Conservation (phyloP, 2,329 filamentous ascomycete species). For the Fusarium verrucosum region DNA sequence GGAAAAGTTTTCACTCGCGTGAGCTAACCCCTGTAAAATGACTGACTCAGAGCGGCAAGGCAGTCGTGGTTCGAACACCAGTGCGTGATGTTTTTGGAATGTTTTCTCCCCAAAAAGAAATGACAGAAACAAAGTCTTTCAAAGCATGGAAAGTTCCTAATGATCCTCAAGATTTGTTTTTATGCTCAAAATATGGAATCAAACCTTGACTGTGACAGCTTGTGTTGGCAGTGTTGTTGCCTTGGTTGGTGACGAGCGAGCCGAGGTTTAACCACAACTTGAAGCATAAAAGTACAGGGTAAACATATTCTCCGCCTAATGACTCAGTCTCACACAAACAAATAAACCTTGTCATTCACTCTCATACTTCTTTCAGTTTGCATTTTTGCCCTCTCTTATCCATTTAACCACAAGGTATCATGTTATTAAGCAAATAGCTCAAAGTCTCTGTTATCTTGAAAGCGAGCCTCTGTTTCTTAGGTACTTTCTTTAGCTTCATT, state of each 20-base stretch:
- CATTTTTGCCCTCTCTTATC: no score
- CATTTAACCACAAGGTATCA: no score
- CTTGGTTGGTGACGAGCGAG: not conserved
- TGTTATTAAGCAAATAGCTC: no score
- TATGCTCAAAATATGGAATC: not conserved
- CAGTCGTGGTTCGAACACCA: constrained; percentile 43
- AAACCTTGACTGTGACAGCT: not conserved
- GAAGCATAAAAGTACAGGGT: not conserved
- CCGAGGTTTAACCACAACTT: not conserved
- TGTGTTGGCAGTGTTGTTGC: not conserved
- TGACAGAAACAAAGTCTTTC: rapidly evolving
- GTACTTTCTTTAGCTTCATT: no score
- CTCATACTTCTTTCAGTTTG: no score
- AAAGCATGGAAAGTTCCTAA: not conserved
- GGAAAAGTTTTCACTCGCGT: constrained; percentile 37
- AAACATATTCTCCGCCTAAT: not conserved
- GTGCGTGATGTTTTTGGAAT: constrained; percentile 25
- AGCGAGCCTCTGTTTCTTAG: no score
- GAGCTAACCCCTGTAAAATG: constrained; percentile 1
- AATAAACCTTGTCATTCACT: no score
- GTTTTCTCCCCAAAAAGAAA: rapidly evolving
- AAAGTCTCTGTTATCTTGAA: no score
- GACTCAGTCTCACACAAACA: not conserved
- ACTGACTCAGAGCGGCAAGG: constrained; percentile 36
- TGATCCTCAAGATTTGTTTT: not conserved